Evolutionary conservation across 1,139 yeast species (phyloP).

Genomic region (Saccharomycopsis phalli): DNA sequence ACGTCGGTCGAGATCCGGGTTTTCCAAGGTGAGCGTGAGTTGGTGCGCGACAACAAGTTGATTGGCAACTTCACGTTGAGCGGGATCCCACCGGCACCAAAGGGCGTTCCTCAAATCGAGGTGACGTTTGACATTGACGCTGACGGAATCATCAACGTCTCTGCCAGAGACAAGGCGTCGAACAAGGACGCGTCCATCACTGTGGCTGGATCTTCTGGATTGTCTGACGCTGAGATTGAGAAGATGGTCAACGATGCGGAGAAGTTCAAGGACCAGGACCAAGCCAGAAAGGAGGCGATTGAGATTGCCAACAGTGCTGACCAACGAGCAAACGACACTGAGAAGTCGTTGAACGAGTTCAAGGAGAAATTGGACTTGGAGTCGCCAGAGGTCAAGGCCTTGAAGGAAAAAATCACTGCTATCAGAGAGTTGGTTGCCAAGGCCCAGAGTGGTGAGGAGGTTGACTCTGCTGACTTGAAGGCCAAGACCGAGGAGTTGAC

Average conservation of each 20-base stretch:
- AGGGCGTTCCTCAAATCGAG: constrained; percentile 99
- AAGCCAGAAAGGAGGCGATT: constrained; percentile 7
- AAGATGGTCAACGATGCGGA: constrained; percentile 98
- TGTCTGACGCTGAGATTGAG: constrained; percentile 93
- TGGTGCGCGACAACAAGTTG: constrained; percentile 96
- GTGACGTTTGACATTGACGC: constrained; percentile 97
- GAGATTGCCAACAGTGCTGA: constrained; percentile 84
- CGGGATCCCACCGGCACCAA: constrained; percentile 98
- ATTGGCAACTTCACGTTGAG: constrained; percentile 95
- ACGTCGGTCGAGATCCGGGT: constrained; percentile 98
- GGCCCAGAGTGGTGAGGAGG: constrained; percentile 86
- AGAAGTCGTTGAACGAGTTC: constrained; percentile 87
- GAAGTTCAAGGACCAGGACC: constrained; percentile 54
- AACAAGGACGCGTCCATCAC: constrained; percentile 98
- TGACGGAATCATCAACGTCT: constrained; percentile 97
- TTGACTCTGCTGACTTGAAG: constrained; percentile 77
- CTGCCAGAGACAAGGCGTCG: constrained; percentile 97
- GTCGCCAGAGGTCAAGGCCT: constrained; percentile 68
- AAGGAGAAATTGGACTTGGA: constrained; percentile 86
- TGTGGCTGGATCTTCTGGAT: constrained; percentile 97
- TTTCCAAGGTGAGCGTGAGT: constrained; percentile 99
- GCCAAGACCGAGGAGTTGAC: constrained; percentile 92
- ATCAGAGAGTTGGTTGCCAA: constrained; percentile 88
- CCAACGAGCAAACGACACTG: constrained; percentile 93
- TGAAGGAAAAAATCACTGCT: constrained; percentile 64